Evolutionary conservation across 257 asterid species (phyloP).

Genomic region (Galeopsis tetrahit): DNA sequence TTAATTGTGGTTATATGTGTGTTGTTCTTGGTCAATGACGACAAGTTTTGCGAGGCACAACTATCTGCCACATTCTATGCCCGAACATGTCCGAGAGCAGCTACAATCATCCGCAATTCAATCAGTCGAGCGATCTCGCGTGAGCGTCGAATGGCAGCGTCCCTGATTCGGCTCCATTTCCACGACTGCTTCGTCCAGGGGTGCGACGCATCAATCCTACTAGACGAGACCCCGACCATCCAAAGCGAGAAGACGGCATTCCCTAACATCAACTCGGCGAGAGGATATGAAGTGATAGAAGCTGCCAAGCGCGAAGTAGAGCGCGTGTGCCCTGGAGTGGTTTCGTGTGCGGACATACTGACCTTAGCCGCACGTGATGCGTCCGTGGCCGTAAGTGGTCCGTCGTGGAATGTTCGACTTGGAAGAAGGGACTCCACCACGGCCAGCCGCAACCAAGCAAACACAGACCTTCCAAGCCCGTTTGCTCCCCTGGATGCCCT

Average conservation of each 20-base stretch:
- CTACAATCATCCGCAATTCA: constrained; percentile 34
- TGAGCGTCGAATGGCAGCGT: constrained; percentile 56
- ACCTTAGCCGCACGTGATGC: constrained; percentile 56
- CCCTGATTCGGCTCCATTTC: constrained; percentile 57
- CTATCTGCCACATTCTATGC: constrained; percentile 45
- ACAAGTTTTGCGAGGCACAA: constrained; percentile 40
- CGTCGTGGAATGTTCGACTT: constrained; percentile 43
- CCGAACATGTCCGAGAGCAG: constrained; percentile 43
- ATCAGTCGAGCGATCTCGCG: constrained; percentile 38
- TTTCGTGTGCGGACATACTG: constrained; percentile 59
- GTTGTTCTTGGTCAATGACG: constrained; percentile 15
- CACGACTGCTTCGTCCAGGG: constrained; percentile 63
- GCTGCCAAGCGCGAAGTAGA: constrained; percentile 50
- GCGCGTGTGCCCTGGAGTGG: constrained; percentile 48
- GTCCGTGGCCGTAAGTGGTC: constrained; percentile 39
- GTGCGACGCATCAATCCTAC: constrained; percentile 50
- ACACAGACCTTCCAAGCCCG: constrained; percentile 47
- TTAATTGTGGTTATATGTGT: neutral
- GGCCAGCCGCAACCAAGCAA: constrained; percentile 38
- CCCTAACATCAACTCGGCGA: constrained; percentile 38
- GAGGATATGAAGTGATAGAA: constrained; percentile 54
- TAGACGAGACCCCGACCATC: constrained; percentile 43
- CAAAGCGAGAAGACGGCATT: constrained; percentile 44
- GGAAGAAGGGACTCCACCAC: constrained; percentile 64
- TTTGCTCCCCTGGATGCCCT: constrained; percentile 28